These are phyloP conservation scores for Cryptococcus wingfieldii DNA, from an alignment of 1,284 basidiomycete genomes.

Conservation along the genomic window DNA sequence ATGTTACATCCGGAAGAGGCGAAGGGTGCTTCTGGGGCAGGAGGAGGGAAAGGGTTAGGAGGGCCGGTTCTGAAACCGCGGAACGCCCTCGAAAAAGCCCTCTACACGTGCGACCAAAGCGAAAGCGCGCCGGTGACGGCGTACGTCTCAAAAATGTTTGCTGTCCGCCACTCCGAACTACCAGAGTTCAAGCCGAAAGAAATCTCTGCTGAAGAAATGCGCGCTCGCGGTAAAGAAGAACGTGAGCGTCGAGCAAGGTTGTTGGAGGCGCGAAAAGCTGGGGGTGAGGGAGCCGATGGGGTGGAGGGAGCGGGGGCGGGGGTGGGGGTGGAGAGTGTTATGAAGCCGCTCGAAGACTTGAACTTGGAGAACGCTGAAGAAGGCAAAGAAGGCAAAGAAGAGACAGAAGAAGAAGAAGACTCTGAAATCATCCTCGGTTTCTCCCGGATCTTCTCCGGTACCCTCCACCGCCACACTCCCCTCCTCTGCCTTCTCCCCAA, in stretches of 20 bases:
- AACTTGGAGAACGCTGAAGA: slow-evolving; percentile 11
- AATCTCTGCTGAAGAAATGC: slow-evolving; percentile 82
- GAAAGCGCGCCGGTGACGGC: slow-evolving; percentile 65
- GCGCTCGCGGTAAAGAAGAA: slow-evolving; percentile 62
- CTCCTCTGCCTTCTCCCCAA: slow-evolving; percentile 83
- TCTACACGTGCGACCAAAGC: slow-evolving; percentile 69
- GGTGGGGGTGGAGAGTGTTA: slow-evolving; percentile 16
- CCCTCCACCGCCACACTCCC: slow-evolving; percentile 62
- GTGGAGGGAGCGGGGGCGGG: not conserved
- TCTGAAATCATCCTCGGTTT: slow-evolving; percentile 79
- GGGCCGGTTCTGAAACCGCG: slow-evolving; percentile 53
- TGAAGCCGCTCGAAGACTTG: slow-evolving; percentile 21
- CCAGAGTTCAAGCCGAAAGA: slow-evolving; percentile 77
- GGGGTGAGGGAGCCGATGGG: slow-evolving; percentile 13
- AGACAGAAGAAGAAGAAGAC: not conserved
- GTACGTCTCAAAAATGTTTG: slow-evolving; percentile 99
- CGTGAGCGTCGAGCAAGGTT: slow-evolving; percentile 55
- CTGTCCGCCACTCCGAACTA: slow-evolving; percentile 70
- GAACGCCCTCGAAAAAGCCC: slow-evolving; percentile 73
- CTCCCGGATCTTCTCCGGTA: slow-evolving; percentile 88
- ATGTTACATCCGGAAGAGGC: slow-evolving; percentile 81
- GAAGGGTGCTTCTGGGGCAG: slow-evolving; percentile 24
- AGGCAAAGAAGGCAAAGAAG: not conserved
- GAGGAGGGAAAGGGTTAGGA: not conserved
- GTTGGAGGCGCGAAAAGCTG: slow-evolving; percentile 35